A percentile compares a stretch with the other conserved stretches of the same genome.
Evolutionary conservation across 176 grass and related monocot species (phyloP).

Genomic region (Musa itinerans): DNA sequence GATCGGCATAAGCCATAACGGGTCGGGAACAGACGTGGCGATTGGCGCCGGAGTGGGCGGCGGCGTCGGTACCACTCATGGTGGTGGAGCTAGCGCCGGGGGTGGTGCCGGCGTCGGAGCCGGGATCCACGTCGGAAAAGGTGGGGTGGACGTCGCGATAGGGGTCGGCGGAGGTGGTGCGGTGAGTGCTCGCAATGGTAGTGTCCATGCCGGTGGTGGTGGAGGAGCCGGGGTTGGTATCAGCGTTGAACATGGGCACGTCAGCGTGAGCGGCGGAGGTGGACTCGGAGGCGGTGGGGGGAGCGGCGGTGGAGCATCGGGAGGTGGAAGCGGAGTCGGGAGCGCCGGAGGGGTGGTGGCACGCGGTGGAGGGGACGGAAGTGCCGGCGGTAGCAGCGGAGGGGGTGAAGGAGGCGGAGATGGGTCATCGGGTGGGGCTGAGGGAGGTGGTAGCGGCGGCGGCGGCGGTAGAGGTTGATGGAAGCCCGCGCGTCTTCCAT

Average conservation of each 20-base stretch:
- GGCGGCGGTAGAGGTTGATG: slow-evolving; percentile 6
- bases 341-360: slow-evolving; percentile 33
- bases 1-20: slow-evolving; percentile 27
- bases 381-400: slow-evolving; percentile 28
- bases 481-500: neutral
- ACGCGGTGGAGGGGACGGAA: slow-evolving; percentile 34
- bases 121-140: slow-evolving; percentile 28
- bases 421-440: slow-evolving; percentile 17
- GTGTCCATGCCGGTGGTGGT: slow-evolving; percentile 18
- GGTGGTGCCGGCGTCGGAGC: slow-evolving; percentile 26
- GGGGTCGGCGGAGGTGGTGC: slow-evolving; percentile 36
- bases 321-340: slow-evolving; percentile 40
- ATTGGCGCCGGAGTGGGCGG: slow-evolving; percentile 37
- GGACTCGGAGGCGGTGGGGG: neutral
- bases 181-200: slow-evolving; percentile 3
- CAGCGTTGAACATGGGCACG: slow-evolving; percentile 26
- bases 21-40: slow-evolving; percentile 22
- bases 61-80: slow-evolving; percentile 21
- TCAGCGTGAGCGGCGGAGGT: slow-evolving; percentile 33
- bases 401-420: slow-evolving; percentile 38
- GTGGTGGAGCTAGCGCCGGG: slow-evolving; percentile 22
- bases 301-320: slow-evolving; percentile 17
- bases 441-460: slow-evolving; percentile 14
- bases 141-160: slow-evolving; percentile 27
- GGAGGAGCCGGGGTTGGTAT: slow-evolving; percentile 42